Evolutionary conservation across 1,139 yeast species (phyloP), one percentile per base, ranked within the genome.

Genomic region (Kazachstania sp.): DNA sequence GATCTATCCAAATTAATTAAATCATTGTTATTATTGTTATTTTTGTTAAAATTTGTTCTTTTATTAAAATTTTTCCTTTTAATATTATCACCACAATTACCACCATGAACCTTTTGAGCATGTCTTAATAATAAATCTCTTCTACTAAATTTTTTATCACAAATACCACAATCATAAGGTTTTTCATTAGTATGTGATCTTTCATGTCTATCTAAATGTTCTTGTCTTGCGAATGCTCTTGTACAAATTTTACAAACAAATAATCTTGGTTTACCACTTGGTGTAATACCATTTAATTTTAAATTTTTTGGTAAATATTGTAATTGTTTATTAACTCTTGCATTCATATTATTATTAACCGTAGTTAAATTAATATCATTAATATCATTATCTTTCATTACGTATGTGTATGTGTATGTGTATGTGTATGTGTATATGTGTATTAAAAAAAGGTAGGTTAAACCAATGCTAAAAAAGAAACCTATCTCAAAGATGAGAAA

Each of bases 171-270:
- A 43, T 79, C 73, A 61, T 83, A 84, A 0, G 94, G 94, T 59
- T 84, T 84, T 61, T 84, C 92, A 60, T 83, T 83, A n/a, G 92
- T 83, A 61, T 84, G 94, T 3, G 86, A 79, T 45, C 92, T 66
- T 61, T 82, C 86, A 59, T 84, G 94, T 51, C 92, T 70, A 52
- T 82, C 74, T 59, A 84, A 71, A 61, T 84, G 92, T 61, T 84
- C 94, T 54, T 81, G 77, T 51, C 94, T 68, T 26, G 92, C 92
- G 71, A 84, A 84, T 7, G 92, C 92, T 51, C 90, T 68, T 1
- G 88, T 81, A 61, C 94, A 84, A 13, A 73, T 74, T 44, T 71
- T 73, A 62, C 94, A 84, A 37, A 81, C 87, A 60, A 81, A 83
- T 43, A 82, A 66, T 46, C 94, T 67, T 11, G 88, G 90, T 60